A percentile compares a stretch with the other conserved stretches of the same genome.
phyloP scores from a whole-genome alignment of 306 rosid genomes.

The Vicia villosa region DNA sequence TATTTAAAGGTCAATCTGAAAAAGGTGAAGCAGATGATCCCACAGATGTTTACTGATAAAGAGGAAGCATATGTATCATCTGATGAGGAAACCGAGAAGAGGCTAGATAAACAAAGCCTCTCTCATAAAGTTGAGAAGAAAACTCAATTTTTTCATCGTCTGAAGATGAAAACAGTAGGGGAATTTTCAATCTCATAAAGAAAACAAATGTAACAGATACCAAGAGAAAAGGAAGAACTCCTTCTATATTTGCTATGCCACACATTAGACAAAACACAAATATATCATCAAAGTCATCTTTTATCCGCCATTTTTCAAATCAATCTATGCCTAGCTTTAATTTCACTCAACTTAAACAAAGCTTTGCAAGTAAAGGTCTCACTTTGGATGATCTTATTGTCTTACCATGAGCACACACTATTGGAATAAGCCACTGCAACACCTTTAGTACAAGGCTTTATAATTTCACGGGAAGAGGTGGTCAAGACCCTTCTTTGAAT shows the following conservation, averaged over 20 bases:
- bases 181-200: slow-evolving; percentile 81
- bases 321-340: too few relatives aligned
- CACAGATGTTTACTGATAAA: slow-evolving; percentile 80
- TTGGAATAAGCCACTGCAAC: slow-evolving; percentile 53
- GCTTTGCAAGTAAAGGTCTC: too few relatives aligned
- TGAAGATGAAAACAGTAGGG: slow-evolving; percentile 77
- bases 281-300: slow-evolving; percentile 76
- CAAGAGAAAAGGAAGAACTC: slow-evolving; percentile 60
- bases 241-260: slow-evolving; percentile 45
- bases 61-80: slow-evolving; percentile 78
- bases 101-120: slow-evolving; percentile 52
- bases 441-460: slow-evolving; percentile 48
- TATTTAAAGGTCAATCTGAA: slow-evolving; percentile 59
- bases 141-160: slow-evolving; percentile 71
- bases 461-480: slow-evolving; percentile 64
- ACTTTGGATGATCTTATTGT: too few relatives aligned
- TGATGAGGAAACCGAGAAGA: slow-evolving; percentile 72
- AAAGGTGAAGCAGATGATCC: slow-evolving; percentile 81
- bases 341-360: too few relatives aligned
- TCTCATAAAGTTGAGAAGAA: slow-evolving; percentile 56
- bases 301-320: slow-evolving; percentile 69
- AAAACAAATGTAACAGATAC: slow-evolving; percentile 73
- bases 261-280: slow-evolving; percentile 55
- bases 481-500: slow-evolving; percentile 59
- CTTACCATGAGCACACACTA: too few relatives aligned